These are phyloP conservation scores for Colletotrichum sp. DNA, from an alignment of 2,329 filamentous ascomycete species.

Conservation along the genomic window DNA sequence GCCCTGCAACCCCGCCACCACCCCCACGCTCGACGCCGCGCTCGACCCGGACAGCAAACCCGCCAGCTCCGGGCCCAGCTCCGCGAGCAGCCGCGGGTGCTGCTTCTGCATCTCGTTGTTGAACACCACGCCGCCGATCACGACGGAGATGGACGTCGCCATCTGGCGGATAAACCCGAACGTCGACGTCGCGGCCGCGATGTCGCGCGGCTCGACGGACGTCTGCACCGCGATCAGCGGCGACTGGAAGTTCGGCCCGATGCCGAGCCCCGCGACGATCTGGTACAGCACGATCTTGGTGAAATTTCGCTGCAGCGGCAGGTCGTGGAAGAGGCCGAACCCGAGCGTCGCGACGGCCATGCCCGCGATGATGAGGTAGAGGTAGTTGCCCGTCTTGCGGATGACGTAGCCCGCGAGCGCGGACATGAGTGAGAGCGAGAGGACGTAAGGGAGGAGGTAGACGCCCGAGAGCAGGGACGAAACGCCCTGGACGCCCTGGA, in stretches of 20 bases:
- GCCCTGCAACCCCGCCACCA: conserved; percentile 57
- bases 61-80: conserved; percentile 57
- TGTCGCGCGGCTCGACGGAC: conserved; percentile 62
- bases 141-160: conserved; percentile 61
- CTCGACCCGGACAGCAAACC: conserved; percentile 59
- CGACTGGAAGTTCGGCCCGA: conserved; percentile 67
- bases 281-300: conserved; percentile 58
- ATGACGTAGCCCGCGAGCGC: conserved; percentile 47
- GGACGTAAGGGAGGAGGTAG: conserved; percentile 66
- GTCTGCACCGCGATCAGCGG: conserved; percentile 70
- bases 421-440: conserved; percentile 49
- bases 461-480: conserved; percentile 65
- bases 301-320: conserved; percentile 55
- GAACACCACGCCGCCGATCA: conserved; percentile 51
- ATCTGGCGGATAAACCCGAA: conserved; percentile 66
- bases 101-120: conserved; percentile 45
- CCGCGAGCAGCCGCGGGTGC: conserved; percentile 44
- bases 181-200: conserved; percentile 67
- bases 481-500: conserved; percentile 70
- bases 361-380: conserved; percentile 57
- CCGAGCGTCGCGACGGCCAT: conserved; percentile 63
- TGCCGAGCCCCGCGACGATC: conserved; percentile 63
- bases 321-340: conserved; percentile 60
- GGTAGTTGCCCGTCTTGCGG: conserved; percentile 61
- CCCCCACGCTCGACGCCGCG: conserved; percentile 65